Base-by-base conservation (phyloP, 176 grass and related monocot genomes). In the Avena sativa region DNA sequence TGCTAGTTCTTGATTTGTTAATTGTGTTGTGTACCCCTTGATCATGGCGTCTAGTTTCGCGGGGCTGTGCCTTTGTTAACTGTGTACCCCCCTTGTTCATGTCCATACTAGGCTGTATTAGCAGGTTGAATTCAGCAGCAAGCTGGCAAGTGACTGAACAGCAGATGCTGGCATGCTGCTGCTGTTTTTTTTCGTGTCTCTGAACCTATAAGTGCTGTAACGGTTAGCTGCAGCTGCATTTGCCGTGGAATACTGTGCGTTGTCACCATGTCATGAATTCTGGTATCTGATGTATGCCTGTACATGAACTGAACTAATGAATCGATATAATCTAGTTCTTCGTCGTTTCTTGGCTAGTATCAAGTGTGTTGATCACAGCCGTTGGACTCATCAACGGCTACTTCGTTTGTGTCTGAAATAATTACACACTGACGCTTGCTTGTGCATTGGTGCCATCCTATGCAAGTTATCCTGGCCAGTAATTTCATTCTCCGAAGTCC, bases 221-320 rank as follows among this genome's bases (percentile, higher is more conserved):
- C 57, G 19, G 19, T 81, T 66, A 79, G 58, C 89, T 87, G 82
- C 75, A 84, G 38, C 46, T 1, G 81, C 81, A 80, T 34, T 34
- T 34, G 32, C 32, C 32, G 32, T 34, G 32, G 32, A 34, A 34
- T 34, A 34, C 32, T 34, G 85, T 80, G 75, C 84, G 6, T 47
- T 48, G 71, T 74, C 79, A 44, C 23, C 49, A 30, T 28, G 76
- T 48, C 56, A n/a, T 82, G 78, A 48, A 79, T 74, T 84, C 65
- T 83, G 48, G 50, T 84, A 43, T 61, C 80, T 83, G 65, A 25
- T 73, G 28, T 17, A 21, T 56, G 13, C 65, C 5, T 84, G 49
- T 91, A 87, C 23, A 80, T 91, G 80, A 23, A 87, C 65, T 38
- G 10, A 12, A 43, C 14, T 56, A 20, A 66, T 80, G 74, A 80